Percentiles rank a stretch among this genome's conserved stretches.
Conservation (phyloP, 805 yeast species). For the Kazachstania martiniae region DNA sequence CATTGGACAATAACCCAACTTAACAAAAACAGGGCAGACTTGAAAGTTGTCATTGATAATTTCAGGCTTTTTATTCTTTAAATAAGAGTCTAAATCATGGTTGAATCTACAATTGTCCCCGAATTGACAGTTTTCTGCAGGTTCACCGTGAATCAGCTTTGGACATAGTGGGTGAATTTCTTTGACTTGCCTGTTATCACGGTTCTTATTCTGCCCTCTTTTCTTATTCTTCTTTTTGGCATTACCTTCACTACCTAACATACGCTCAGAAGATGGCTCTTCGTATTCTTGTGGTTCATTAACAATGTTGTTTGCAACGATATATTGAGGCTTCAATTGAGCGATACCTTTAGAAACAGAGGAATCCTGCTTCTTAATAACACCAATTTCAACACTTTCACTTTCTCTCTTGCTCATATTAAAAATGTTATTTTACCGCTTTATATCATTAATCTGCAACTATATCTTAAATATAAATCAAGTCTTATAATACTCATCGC, state of each 20-base stretch:
- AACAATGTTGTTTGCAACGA: conserved; percentile 29
- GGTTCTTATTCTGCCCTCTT: conserved; percentile 75
- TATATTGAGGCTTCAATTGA: conserved; percentile 59
- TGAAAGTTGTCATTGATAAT: conserved; percentile 39
- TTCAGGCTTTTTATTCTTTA: conserved; percentile 59
- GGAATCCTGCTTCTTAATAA: conserved; percentile 15
- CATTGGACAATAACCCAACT: conserved; percentile 82
- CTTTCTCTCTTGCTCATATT: background rate
- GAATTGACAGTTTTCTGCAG: conserved; percentile 39
- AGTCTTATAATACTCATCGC: too few relatives aligned
- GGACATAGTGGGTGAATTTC: conserved; percentile 61
- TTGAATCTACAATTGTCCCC: conserved; percentile 70
- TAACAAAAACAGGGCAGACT: conserved; percentile 69
- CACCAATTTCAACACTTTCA: background rate
- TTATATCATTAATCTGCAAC: background rate
- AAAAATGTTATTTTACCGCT: background rate
- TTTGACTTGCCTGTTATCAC: conserved; percentile 61
- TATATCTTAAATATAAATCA: too few relatives aligned
- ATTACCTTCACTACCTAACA: conserved; percentile 30
- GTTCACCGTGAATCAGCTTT: conserved; percentile 44
- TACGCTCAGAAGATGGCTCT: conserved; percentile 31
- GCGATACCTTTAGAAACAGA: conserved; percentile 50
- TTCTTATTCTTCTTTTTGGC: conserved; percentile 32
- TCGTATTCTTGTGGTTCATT: conserved; percentile 28
- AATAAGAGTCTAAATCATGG: conserved; percentile 62